Conservation (phyloP, 768 basidiomycete genomes). For the Pulveroboletus sp. region DNA sequence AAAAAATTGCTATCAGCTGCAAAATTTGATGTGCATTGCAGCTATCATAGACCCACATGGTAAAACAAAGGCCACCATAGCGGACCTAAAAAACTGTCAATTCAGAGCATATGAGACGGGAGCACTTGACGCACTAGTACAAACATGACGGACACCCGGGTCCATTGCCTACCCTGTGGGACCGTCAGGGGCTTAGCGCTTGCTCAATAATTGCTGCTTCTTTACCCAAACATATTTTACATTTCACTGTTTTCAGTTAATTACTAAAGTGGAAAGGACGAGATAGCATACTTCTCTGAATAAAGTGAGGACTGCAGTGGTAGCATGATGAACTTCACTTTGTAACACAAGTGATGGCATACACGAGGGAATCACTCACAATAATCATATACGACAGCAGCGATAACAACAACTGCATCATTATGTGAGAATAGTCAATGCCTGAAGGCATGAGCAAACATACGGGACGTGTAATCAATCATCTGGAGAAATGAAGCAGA, state of each 20-base stretch:
- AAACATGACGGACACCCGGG: not conserved
- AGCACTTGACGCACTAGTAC: not conserved
- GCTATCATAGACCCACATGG: no score
- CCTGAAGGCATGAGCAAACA: not conserved
- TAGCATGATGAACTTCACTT: not conserved
- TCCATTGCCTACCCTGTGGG: not conserved
- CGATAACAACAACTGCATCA: not conserved
- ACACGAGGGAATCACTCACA: not conserved
- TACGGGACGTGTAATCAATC: not conserved
- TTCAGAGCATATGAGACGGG: no score
- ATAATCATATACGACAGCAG: conserved; percentile 6
- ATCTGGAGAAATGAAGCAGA: not conserved
- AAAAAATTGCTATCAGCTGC: no score
- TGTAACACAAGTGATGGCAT: not conserved
- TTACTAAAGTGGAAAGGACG: no score
- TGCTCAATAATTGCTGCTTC: not conserved
- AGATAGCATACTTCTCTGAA: not conserved
- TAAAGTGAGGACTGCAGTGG: not conserved
- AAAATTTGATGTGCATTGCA: no score
- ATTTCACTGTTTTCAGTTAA: not conserved
- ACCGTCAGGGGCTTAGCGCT: not conserved
- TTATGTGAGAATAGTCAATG: not conserved
- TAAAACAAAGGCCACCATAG: no score
- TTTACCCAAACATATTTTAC: not conserved
- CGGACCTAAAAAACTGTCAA: no score